A percentile compares a stretch with the other conserved stretches of the same genome.
These are phyloP conservation scores for Rhizopus stolonifer DNA, from an alignment of 371 early-diverging fungal species.

Conservation along the genomic window DNA sequence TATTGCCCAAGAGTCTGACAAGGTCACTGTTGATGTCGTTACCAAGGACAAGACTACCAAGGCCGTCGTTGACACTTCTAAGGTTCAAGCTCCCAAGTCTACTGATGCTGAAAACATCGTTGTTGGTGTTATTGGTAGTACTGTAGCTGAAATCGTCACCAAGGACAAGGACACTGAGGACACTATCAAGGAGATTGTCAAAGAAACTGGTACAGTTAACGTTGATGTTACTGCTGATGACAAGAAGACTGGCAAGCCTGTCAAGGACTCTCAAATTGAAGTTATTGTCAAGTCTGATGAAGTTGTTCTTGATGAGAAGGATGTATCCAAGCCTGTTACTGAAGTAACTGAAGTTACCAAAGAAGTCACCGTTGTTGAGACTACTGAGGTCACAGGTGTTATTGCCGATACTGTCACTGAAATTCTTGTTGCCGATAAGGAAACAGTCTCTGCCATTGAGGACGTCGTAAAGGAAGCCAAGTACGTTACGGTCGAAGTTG, in stretches of 20 bases:
- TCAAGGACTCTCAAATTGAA: too few species aligned
- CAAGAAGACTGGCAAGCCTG: not conserved
- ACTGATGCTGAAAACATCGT: too few species aligned
- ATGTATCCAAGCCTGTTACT: not conserved
- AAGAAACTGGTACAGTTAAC: not conserved
- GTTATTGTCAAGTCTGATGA: not conserved
- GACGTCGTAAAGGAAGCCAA: not conserved
- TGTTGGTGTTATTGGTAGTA: too few species aligned
- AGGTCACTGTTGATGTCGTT: not conserved
- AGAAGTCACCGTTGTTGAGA: not conserved
- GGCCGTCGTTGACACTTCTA: too few species aligned
- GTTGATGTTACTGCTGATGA: not conserved
- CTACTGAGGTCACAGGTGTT: not conserved
- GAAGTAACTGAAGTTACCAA: not conserved
- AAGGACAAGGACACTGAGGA: not conserved
- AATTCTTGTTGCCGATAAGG: not conserved
- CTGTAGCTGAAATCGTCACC: not conserved
- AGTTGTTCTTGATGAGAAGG: not conserved
- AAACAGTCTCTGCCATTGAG: not conserved
- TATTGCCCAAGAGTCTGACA: not conserved
- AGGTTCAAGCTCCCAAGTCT: not conserved
- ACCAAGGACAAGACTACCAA: slow-evolving; percentile 3
- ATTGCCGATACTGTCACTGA: not conserved
- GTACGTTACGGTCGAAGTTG: not conserved
- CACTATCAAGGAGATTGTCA: not conserved